A percentile compares a stretch with the other conserved stretches of the same genome.
These are phyloP conservation scores for Proliferodiscus dingleyae DNA, from an alignment of 2,329 filamentous ascomycete genomes.

Conservation along the genomic window DNA sequence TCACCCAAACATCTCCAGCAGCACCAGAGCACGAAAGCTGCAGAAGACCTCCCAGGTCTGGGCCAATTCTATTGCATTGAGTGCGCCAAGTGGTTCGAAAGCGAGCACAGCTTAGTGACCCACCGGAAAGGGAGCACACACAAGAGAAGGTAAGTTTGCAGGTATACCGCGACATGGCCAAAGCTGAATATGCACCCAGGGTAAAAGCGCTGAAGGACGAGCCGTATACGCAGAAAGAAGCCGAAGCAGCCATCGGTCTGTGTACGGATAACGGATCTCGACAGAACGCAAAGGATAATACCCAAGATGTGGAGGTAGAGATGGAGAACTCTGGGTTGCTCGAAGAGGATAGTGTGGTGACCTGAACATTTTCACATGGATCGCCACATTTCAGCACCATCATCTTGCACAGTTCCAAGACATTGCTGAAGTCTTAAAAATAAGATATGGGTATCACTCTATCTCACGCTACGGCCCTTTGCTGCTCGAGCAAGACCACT, in stretches of 20 bases:
- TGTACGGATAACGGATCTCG: conserved; percentile 61
- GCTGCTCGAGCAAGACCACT: conserved; percentile 32
- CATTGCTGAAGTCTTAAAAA: conserved; percentile 3
- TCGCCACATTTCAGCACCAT: background rate
- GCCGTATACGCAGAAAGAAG: conserved; percentile 80
- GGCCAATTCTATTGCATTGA: conserved; percentile 85
- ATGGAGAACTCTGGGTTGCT: conserved; percentile 30
- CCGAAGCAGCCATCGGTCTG: conserved; percentile 73
- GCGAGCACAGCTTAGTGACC: conserved; percentile 65
- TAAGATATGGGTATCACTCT: conserved; percentile 17
- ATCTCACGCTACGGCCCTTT: conserved; percentile 27
- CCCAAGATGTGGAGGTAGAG: conserved; percentile 39
- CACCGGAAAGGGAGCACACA: conserved; percentile 89
- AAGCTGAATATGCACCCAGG: conserved; percentile 41
- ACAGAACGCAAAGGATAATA: conserved; percentile 30
- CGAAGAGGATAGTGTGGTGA: conserved; percentile 16
- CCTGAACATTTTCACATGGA: conserved; percentile 10
- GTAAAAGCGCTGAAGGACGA: conserved; percentile 77
- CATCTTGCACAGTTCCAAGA: background rate
- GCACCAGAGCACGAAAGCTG: conserved; percentile 71
- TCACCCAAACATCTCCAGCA: conserved; percentile 75
- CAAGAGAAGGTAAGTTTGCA: conserved; percentile 66
- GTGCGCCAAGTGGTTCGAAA: conserved; percentile 96
- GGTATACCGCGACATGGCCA: background rate
- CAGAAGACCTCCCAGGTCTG: conserved; percentile 82